Conservation (phyloP, 352 stramenopile species). For the Bremia lactucae region DNA sequence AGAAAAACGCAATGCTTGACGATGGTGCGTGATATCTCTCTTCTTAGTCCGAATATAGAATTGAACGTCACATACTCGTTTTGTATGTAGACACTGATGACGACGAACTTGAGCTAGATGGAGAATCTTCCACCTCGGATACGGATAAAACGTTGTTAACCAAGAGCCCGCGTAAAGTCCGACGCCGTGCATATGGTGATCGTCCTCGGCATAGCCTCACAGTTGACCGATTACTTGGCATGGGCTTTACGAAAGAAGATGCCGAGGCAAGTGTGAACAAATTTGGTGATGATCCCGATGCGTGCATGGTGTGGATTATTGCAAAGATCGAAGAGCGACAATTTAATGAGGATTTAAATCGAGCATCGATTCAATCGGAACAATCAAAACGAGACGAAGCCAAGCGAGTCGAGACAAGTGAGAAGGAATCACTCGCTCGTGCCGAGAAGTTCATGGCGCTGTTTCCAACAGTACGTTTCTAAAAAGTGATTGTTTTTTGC, state of each 20-base stretch:
- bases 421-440: slow-evolving; percentile 39
- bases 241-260: slow-evolving; percentile 59
- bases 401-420: slow-evolving; percentile 37
- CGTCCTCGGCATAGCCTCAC: slow-evolving; percentile 44
- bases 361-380: slow-evolving; percentile 70
- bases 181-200: slow-evolving; percentile 8
- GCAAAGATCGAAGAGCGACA: slow-evolving; percentile 61
- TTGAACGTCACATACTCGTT: too few relatives aligned
- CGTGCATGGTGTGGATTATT: slow-evolving; percentile 78
- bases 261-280: slow-evolving; percentile 45
- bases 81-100: slow-evolving; percentile 5
- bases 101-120: slow-evolving; percentile 4
- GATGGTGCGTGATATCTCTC: background rate
- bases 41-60: too few relatives aligned
- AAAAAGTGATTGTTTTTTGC: too few relatives aligned
- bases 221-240: slow-evolving; percentile 38
- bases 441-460: slow-evolving; percentile 48
- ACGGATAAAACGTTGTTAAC: slow-evolving; percentile 10
- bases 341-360: slow-evolving; percentile 59
- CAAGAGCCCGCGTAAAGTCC: slow-evolving; percentile 6
- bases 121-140: slow-evolving; percentile 14
- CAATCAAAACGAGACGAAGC: slow-evolving; percentile 53
- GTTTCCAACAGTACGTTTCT: slow-evolving; percentile 56
- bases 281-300: slow-evolving; percentile 46
- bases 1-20: slow-evolving; percentile 6